A percentile compares a stretch with the other conserved stretches of the same genome.
phyloP scores from a whole-genome alignment of 2,329 filamentous ascomycete genomes.

The Clonostachys byssicola region DNA sequence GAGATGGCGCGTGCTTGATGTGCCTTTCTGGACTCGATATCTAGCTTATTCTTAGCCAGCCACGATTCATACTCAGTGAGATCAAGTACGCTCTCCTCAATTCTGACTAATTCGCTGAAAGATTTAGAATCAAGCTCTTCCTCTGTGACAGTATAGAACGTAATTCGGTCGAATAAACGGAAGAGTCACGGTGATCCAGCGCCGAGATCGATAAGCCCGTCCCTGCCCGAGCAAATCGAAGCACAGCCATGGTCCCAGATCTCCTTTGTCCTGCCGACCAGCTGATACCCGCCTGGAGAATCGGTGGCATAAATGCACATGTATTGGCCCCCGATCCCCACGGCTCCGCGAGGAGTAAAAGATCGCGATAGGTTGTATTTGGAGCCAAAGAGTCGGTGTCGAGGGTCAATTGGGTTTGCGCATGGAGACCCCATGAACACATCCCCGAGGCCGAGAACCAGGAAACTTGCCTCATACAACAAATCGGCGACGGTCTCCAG shows the following conservation, averaged over 20 bases:
- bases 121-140: constrained; percentile 14
- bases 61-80: constrained; percentile 22
- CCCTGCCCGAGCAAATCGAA: neutral
- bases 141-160: constrained; percentile 21
- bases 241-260: constrained; percentile 18
- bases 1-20: constrained; percentile 16
- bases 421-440: constrained; percentile 32
- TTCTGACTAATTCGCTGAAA: constrained; percentile 13
- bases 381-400: constrained; percentile 25
- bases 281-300: constrained; percentile 29
- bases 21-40: constrained; percentile 11
- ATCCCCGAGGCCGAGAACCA: constrained; percentile 30
- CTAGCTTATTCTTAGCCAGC: constrained; percentile 17
- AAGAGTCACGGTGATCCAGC: constrained; percentile 16
- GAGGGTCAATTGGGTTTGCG: constrained; percentile 24
- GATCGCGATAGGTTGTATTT: constrained; percentile 31
- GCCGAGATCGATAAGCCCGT: neutral
- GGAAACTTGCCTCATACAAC: constrained; percentile 22
- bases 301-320: constrained; percentile 32
- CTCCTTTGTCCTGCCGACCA: constrained; percentile 25
- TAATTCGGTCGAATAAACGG: constrained; percentile 23
- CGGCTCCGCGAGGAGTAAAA: constrained; percentile 25
- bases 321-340: constrained; percentile 28
- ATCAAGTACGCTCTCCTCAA: constrained; percentile 18
- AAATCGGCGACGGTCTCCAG: constrained; percentile 16